Evolutionary conservation across 495 filamentous ascomycete species (phyloP), one percentile per base, ranked within the genome.

Genomic region (Immersiella caudata): DNA sequence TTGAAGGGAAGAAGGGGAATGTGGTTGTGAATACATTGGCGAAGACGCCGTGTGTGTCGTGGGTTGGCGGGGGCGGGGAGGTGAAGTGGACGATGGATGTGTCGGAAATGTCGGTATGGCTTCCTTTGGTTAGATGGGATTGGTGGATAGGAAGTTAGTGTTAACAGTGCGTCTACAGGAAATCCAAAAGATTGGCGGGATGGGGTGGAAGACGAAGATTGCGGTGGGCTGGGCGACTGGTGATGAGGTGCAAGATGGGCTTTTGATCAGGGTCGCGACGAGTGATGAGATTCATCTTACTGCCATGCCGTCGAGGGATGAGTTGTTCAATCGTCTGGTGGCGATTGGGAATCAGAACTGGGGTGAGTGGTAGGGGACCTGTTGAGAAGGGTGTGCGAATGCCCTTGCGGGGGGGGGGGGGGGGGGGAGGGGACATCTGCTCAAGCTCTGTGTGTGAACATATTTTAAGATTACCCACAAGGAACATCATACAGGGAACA

Each of bases 191-290:
- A 80, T 91, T 0, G 92, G 91, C n/a, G 91, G 93, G 0, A 78
- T 92, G 54, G 92, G 92, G 0, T 95, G 91, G 91, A 94, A 94
- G 78, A 85, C 87, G 7, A 93, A 93, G 77, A 76, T 93, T 24
- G 85, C 93, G 16, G 87, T 93, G 20, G 90, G 89, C 4, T 91
- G 91, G 90, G 88, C 91, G 6, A 82, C 89, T 35, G 88, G 87
- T 0, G 85, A 88, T 64, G 89, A 93, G 74, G 85, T 93, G 61
- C 85, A 87, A 0, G 91, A 93, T 81, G 91, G 91, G 2, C 63
- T 95, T 67, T 80, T 92, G 66, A 85, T 94, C 70, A 75, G 81
- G 18, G 86, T 86, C 52, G 81, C 80, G 57, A 74, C 76, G 18
- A 86, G 85, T 0, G 78, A 88, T 33, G 76, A 72, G 49, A 86